Conservation (phyloP, 1,284 basidiomycete genomes). For the Exobasidium cylindrosporum region DNA sequence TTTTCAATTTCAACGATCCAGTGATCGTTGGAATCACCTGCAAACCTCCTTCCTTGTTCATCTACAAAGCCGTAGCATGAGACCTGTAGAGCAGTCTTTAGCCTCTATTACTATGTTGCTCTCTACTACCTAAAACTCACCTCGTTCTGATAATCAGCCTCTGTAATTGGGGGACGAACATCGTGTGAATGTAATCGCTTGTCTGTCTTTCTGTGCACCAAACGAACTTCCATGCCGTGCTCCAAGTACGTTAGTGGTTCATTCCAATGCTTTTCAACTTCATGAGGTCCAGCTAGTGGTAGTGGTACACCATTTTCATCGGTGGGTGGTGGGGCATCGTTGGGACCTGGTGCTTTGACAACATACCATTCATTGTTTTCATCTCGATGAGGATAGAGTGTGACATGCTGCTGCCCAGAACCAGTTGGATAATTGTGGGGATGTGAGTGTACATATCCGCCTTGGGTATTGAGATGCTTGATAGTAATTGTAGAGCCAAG, state of each 20-base stretch:
- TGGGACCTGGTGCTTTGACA: slow-evolving; percentile 59
- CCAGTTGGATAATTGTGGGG: slow-evolving; percentile 74
- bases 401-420: slow-evolving; percentile 85
- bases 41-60: slow-evolving; percentile 19
- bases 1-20: slow-evolving; percentile 84
- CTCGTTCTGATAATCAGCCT: slow-evolving; percentile 98
- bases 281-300: slow-evolving; percentile 29
- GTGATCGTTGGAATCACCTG: slow-evolving; percentile 89
- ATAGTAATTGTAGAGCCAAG: slow-evolving; percentile 79
- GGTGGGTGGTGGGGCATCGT: slow-evolving; percentile 60
- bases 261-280: slow-evolving; percentile 24
- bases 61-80: slow-evolving; percentile 82
- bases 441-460: slow-evolving; percentile 96
- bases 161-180: slow-evolving; percentile 83
- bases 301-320: slow-evolving; percentile 52
- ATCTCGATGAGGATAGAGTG: slow-evolving; percentile 92
- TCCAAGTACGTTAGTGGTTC: slow-evolving; percentile 67
- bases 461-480: slow-evolving; percentile 91
- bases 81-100: too few species aligned
- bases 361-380: slow-evolving; percentile 87
- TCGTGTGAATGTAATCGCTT: slow-evolving; percentile 94
- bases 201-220: slow-evolving; percentile 76
- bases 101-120: too few species aligned
- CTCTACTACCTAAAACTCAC: slow-evolving; percentile 60
- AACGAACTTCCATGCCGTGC: slow-evolving; percentile 71